phyloP scores from a whole-genome alignment of 1,284 basidiomycete genomes.

The Albatrellus sp. region DNA sequence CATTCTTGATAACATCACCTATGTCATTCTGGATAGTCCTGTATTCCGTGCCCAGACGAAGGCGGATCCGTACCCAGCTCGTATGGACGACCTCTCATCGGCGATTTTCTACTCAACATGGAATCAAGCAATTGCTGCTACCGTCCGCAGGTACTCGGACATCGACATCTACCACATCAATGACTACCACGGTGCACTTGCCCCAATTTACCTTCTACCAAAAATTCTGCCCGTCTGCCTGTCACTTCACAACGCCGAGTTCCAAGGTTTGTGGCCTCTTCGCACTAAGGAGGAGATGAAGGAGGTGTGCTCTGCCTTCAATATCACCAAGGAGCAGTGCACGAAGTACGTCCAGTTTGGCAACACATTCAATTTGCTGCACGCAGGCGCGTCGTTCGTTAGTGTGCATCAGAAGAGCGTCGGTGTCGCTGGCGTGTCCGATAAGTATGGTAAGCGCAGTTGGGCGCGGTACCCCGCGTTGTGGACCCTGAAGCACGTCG shows the following conservation, averaged over 20 bases:
- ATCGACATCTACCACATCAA: slow-evolving; percentile 86
- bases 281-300: slow-evolving; percentile 96
- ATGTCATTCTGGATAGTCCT: slow-evolving; percentile 83
- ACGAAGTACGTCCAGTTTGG: slow-evolving; percentile 94
- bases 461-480: slow-evolving; percentile 92
- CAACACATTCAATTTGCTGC: slow-evolving; percentile 90
- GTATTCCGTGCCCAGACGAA: slow-evolving; percentile 94
- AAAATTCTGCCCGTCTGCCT: slow-evolving; percentile 82
- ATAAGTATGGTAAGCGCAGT: slow-evolving; percentile 90
- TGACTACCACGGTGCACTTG: slow-evolving; percentile 88
- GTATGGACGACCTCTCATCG: slow-evolving; percentile 91
- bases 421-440: slow-evolving; percentile 89
- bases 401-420: slow-evolving; percentile 84
- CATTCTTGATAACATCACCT: slow-evolving; percentile 86
- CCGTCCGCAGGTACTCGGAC: slow-evolving; percentile 71
- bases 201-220: slow-evolving; percentile 80
- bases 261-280: slow-evolving; percentile 90
- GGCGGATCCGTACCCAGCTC: slow-evolving; percentile 85
- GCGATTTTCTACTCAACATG: slow-evolving; percentile 96
- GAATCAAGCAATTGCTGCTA: slow-evolving; percentile 90
- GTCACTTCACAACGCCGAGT: slow-evolving; percentile 92
- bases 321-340: slow-evolving; percentile 89
- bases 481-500: slow-evolving; percentile 90
- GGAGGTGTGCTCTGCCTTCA: slow-evolving; percentile 93
- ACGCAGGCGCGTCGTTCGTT: slow-evolving; percentile 86